phyloP scores from a whole-genome alignment of 129 eudicot species.

The Apium graveolens region DNA sequence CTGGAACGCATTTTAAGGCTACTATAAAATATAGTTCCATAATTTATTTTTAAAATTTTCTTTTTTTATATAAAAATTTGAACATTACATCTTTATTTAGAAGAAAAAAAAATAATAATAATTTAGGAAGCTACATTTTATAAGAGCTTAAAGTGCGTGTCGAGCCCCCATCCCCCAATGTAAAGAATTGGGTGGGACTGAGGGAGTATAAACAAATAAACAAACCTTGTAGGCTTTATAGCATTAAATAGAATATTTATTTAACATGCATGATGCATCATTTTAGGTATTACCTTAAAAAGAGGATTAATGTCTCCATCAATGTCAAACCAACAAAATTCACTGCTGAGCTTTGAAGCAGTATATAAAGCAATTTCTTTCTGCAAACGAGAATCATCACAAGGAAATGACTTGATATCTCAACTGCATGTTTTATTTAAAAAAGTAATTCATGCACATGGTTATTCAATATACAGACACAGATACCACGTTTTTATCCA shows the following conservation, averaged over 20 bases:
- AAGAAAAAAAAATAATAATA: no score
- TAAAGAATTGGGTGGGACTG: no score
- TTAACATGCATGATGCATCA: not conserved
- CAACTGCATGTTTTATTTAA: not conserved
- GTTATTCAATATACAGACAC: not conserved
- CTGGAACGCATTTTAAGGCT: no score
- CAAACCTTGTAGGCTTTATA: not conserved
- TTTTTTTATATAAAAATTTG: no score
- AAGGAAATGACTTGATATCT: not conserved
- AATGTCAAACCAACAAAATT: slow-evolving; percentile 92
- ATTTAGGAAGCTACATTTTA: no score
- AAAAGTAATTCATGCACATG: not conserved
- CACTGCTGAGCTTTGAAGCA: slow-evolving; percentile 81
- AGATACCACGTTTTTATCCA: not conserved
- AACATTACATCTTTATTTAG: no score
- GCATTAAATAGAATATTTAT: not conserved
- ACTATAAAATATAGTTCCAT: no score
- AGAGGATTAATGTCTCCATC: slow-evolving; percentile 89
- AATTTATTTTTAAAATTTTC: no score
- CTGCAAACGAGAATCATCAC: slow-evolving; percentile 40
- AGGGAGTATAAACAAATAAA: no score
- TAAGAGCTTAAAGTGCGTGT: no score
- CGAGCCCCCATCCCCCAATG: no score
- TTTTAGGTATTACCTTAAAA: slow-evolving; percentile 63
- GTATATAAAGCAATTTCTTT: slow-evolving; percentile 94